These are phyloP conservation scores for Fomitopsis pinicola DNA, from an alignment of 1,284 basidiomycete genomes.

Conservation along the genomic window DNA sequence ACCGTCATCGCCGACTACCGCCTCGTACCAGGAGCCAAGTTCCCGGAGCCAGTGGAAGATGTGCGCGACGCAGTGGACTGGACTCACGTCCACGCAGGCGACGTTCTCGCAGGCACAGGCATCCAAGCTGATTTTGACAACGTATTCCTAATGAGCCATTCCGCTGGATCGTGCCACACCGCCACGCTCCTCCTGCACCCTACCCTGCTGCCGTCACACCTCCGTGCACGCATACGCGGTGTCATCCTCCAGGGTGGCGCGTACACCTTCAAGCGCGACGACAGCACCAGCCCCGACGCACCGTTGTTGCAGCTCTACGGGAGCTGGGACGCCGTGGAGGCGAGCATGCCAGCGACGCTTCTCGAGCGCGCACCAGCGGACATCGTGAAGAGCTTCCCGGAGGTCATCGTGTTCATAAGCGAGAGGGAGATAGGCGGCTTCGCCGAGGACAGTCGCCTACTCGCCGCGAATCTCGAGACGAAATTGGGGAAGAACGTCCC, in stretches of 20 bases:
- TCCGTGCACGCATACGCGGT: slow-evolving; percentile 39
- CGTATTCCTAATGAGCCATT: slow-evolving; percentile 54
- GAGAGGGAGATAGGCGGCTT: slow-evolving; percentile 50
- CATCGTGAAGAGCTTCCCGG: slow-evolving; percentile 36
- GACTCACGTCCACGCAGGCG: slow-evolving; percentile 34
- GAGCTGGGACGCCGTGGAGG: slow-evolving; percentile 33
- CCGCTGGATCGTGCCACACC: slow-evolving; percentile 50
- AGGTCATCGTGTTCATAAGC: slow-evolving; percentile 41
- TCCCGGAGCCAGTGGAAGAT: slow-evolving; percentile 50
- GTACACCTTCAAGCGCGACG: slow-evolving; percentile 32
- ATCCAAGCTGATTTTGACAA: slow-evolving; percentile 25
- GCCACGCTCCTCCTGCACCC: slow-evolving; percentile 41
- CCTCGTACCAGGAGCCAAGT: slow-evolving; percentile 48
- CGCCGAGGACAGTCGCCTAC: slow-evolving; percentile 27
- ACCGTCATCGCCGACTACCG: slow-evolving; percentile 63
- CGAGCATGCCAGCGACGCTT: slow-evolving; percentile 37
- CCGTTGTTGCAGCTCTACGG: slow-evolving; percentile 41
- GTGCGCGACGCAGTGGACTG: slow-evolving; percentile 55
- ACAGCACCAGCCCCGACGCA: slow-evolving; percentile 18
- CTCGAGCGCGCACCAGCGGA: slow-evolving; percentile 32
- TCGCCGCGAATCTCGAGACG: slow-evolving; percentile 32
- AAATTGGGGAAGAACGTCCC: slow-evolving; percentile 24
- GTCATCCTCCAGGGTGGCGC: slow-evolving; percentile 41
- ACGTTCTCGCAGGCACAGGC: slow-evolving; percentile 16
- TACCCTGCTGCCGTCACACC: slow-evolving; percentile 30